Evolutionary conservation across 208 protist genomes (phyloP).

Genomic region (Acanthamoeba quina): DNA sequence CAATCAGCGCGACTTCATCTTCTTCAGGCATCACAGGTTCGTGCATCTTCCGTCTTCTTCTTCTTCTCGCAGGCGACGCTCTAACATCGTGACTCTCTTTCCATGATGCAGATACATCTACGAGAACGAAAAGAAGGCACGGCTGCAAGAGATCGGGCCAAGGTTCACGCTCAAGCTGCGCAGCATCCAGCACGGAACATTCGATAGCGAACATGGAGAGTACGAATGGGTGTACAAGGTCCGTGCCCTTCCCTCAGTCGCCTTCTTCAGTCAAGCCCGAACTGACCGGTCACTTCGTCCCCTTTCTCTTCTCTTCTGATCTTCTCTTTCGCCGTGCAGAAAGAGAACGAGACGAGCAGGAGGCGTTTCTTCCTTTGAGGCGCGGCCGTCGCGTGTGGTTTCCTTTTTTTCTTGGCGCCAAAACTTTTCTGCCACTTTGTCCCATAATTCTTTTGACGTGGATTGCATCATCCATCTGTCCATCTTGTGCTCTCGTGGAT

Average conservation of each 20-base stretch:
- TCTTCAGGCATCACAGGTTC: slow-evolving; percentile 93
- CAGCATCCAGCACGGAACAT: slow-evolving; percentile 91
- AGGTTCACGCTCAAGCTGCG: slow-evolving; percentile 93
- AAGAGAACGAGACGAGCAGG: slow-evolving; percentile 72
- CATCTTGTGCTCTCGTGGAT: background rate
- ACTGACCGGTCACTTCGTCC: too few relatives aligned
- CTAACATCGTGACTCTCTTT: background rate
- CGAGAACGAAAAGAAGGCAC: slow-evolving; percentile 82
- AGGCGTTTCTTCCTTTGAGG: slow-evolving; percentile 56
- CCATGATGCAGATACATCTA: slow-evolving; percentile 89
- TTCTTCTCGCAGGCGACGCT: background rate
- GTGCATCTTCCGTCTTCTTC: background rate
- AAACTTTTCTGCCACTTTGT: background rate
- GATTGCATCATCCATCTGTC: background rate
- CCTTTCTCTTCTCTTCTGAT: background rate
- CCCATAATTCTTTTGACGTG: background rate
- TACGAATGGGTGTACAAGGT: slow-evolving; percentile 90
- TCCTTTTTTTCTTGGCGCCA: background rate
- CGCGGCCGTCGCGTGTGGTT: background rate
- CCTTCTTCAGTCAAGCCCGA: background rate
- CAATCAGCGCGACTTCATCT: slow-evolving; percentile 95
- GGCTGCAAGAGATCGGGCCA: slow-evolving; percentile 93
- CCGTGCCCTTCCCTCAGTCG: background rate
- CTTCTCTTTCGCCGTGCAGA: background rate
- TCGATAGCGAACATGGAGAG: slow-evolving; percentile 89